Conservation (phyloP, 352 stramenopile species). For the Globisporangium cederbergense region DNA sequence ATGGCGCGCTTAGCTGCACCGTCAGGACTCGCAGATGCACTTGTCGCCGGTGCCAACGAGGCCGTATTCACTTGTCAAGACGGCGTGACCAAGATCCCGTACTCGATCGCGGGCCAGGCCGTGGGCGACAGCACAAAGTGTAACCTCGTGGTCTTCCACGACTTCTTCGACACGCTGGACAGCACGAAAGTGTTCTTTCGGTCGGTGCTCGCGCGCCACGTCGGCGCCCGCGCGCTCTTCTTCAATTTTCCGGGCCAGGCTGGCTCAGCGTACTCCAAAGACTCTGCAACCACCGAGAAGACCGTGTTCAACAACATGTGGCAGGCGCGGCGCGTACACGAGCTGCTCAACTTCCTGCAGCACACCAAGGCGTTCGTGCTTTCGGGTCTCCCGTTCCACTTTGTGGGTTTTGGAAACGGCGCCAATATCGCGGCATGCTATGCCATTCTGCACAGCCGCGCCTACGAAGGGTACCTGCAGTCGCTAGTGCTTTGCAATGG, state of each 20-base stretch:
- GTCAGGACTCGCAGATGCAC: slow-evolving; percentile 31
- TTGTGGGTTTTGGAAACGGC: slow-evolving; percentile 89
- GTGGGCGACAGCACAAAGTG: slow-evolving; percentile 56
- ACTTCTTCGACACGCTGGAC: slow-evolving; percentile 93
- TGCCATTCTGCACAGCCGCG: slow-evolving; percentile 39
- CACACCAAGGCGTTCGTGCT: slow-evolving; percentile 66
- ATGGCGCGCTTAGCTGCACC: slow-evolving; percentile 68
- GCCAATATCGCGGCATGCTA: slow-evolving; percentile 82
- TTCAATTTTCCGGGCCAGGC: slow-evolving; percentile 92
- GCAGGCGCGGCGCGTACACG: slow-evolving; percentile 72
- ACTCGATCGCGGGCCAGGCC: slow-evolving; percentile 72
- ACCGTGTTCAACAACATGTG: slow-evolving; percentile 86
- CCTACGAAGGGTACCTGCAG: slow-evolving; percentile 49
- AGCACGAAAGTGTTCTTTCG: slow-evolving; percentile 88
- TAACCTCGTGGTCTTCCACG: slow-evolving; percentile 90
- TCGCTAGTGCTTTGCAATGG: slow-evolving; percentile 84
- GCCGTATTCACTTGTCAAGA: slow-evolving; percentile 68
- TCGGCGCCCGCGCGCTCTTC: slow-evolving; percentile 81
- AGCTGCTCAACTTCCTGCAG: slow-evolving; percentile 84
- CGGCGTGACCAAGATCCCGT: slow-evolving; percentile 77
- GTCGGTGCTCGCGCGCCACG: slow-evolving; percentile 66
- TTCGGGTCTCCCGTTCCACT: slow-evolving; percentile 67
- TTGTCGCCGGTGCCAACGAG: slow-evolving; percentile 23
- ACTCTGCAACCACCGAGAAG: slow-evolving; percentile 23
- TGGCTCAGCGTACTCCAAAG: slow-evolving; percentile 48